Evolutionary conservation across 2,329 filamentous ascomycete species (phyloP), one percentile per base, ranked within the genome.

Genomic region (Fusarium poae): DNA sequence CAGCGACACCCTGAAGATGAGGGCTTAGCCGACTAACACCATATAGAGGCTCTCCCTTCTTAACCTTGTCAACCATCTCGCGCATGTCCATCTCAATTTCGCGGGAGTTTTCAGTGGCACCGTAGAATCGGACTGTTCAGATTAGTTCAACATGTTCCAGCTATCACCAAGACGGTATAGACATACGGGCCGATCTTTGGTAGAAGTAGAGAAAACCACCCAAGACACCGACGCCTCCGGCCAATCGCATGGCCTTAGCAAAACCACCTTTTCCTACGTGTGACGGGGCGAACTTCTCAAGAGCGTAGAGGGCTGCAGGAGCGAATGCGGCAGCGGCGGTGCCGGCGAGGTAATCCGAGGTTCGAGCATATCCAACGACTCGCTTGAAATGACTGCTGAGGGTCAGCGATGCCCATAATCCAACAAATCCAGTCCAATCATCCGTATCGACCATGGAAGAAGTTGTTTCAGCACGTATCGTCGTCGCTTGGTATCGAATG

Each of bases 41-140:
- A 81, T 99, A 99, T 49, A 98, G 84, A 35, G 96, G 87, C 84
- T 97, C 88, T 70, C 95, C 95, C 62, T 87, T 88, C 88, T 98
- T 99, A 79, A 98, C 94, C 82, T 95, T 97, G 79, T 90, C 88
- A 37, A 97, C 94, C 96, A 99, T 99, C 82, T 99, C 96, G 70
- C 89, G 88, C 94, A 98, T 98, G 79, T 99, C 96, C 91, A 97
- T 91, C 70, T 97, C 92, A 60, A 96, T 84, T 81, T 99, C 96
- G 75, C 96, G 90, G 56, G 90, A 83, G 82, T 99, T 99, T 82
- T 99, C 96, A 48, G 88, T 90, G 81, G 94, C 93, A 75, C 96
- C 96, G 83, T 97, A 98, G 83, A 99, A 98, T 71, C 96, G 92
- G 76, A 95, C 94, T 97, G 18, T 53, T 25, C 8, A 27, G 5